Evolutionary conservation across 2,329 filamentous ascomycete genomes (phyloP), one percentile per base, ranked within the genome.

Genomic region (Claviceps sp.): DNA sequence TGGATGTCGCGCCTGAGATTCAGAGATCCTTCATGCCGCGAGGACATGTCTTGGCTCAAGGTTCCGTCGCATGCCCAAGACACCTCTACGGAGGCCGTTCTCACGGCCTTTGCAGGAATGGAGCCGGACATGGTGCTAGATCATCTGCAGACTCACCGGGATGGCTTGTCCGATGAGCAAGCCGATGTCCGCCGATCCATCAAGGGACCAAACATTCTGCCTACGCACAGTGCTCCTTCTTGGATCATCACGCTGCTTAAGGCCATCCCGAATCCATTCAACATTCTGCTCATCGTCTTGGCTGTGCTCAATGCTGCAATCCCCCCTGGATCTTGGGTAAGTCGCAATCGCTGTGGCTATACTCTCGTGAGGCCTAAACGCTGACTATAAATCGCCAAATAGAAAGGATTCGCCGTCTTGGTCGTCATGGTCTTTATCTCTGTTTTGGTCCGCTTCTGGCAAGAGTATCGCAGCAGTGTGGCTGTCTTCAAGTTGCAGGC

Each of bases 391-490:
- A n/a, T 47, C 13, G 9, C n/a, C 13, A 34, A 40, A 44, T 26
- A 58, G 56, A 55, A 56, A 14, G 53, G 55, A 20, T 58, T 62
- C 42, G 52, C 54, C 2, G 58, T 62, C n/a, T 54, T 62, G 26
- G 54, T 61, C 37, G 50, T 59, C 52, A 62, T 62, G 61, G 57
- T 62, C 18, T 7, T 50, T 40, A 56, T 62, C 24, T 62, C 61
- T 5, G 56, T 59, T n/a, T 11, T 52, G n/a, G 60, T 62, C 5
- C 59, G 61, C 18, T 62, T 62, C 44, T 61, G 61, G 61, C 61
- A 62, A 34, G 61, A 62, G 34, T 61, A 62, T 26, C 56, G 58
- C 20, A 62, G 61, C 53, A 58, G 57, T 18, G 44, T 62, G 4
- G 58, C 59, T 14, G 58, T 62, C 38, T 61, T 60, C 40, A 55